Base-by-base conservation (phyloP, 352 stramenopile species). In the Phytophthora sp. region DNA sequence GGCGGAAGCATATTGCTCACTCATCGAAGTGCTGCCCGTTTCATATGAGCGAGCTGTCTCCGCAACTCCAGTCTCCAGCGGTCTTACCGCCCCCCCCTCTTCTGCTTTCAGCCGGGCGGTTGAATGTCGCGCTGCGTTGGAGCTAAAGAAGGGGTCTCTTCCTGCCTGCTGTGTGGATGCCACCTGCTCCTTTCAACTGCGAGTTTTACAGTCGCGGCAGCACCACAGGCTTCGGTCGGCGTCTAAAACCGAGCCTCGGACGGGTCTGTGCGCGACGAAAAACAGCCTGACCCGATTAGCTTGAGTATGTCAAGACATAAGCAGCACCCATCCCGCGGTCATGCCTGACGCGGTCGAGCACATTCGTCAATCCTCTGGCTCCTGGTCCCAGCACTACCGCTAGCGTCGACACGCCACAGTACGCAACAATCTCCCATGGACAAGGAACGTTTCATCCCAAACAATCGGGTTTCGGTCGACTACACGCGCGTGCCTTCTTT, bases 381-480 rank as follows among this genome's bases (percentile, higher is more conserved):
- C 15, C 30, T 18, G 5, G 13, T 5, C 56, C 38, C 53, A 61
- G n/a, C 26, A 43, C n/a, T 28, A 3, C 20, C 38, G 15, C 35
- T 26, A 42, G 21, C 2, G 15, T 56, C 26, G 32, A 8, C 32
- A 43, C 37, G 17, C 15, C 37, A 43, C 18, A 54, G 12, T 34
- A 12, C 13, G 23, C n/a, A 31, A 41, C 17, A 11, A 2, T 27
- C 13, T 0, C 21, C n/a, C 21, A 69, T 73, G 64, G 57, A 38
- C 28, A 68, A 58, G 39, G 52, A 72, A 5, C 57, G 64, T 2
- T 72, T 72, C 57, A 46, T 63, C 11, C 39, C 30, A 13, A 73
- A 53, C 38, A 45, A 45, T n/a, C n/a, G n/a, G n/a, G n/a, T n/a
- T n/a, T n/a, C n/a, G n/a, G n/a, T n/a, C n/a, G n/a, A n/a, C n/a